Conservation (phyloP, 106 monocot species). For the Phalaenopsis equestris region DNA sequence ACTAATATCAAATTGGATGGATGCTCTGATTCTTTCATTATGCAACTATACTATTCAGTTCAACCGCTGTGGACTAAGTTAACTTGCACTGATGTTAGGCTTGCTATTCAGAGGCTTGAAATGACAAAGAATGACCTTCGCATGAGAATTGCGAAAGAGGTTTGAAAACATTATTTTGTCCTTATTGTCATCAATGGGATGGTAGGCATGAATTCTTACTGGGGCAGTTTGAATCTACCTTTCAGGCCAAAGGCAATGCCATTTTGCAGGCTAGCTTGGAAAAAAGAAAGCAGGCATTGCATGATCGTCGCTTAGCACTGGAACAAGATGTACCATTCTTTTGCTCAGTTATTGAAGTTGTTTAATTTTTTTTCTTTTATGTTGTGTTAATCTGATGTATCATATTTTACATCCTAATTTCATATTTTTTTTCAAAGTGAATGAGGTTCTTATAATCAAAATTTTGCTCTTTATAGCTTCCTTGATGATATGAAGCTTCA, state of each 20-base stretch:
- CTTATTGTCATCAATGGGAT: neutral
- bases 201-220: constrained; percentile 9
- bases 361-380: neutral
- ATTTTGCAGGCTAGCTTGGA: constrained; percentile 97
- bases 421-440: neutral
- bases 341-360: neutral
- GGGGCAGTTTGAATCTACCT: neutral
- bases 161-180: constrained; percentile 13
- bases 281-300: constrained; percentile 97
- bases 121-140: constrained; percentile 89
- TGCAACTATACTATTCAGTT: neutral
- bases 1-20: neutral
- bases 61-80: neutral
- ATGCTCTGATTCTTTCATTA: neutral
- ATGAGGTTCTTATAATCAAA: neutral
- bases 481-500: neutral
- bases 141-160: constrained; percentile 94
- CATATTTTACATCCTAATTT: neutral
- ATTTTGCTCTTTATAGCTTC: too few species aligned
- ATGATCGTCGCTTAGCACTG: constrained; percentile 89
- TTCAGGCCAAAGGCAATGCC: constrained; percentile 98
- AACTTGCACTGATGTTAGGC: constrained; percentile 35
- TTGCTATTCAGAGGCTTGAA: constrained; percentile 98
- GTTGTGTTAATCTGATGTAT: neutral
- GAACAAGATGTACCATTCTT: constrained; percentile 84